A percentile compares a stretch with the other conserved stretches of the same genome.
phyloP scores from a whole-genome alignment of 495 filamentous ascomycete species.

The Margaritispora aquatica region DNA sequence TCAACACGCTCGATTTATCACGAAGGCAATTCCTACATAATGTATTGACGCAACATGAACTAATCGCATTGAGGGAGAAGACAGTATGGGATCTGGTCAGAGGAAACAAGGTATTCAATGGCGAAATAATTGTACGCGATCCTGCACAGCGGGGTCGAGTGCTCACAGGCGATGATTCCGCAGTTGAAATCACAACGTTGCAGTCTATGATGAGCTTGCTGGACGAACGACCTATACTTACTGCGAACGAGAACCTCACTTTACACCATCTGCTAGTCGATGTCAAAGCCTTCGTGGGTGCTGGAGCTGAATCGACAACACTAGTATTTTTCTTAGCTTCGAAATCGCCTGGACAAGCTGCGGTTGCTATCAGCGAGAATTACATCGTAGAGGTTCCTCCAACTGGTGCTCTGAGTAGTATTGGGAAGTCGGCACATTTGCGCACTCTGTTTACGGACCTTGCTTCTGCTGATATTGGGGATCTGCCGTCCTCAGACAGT shows the following conservation, averaged over 20 bases:
- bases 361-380: conserved; percentile 71
- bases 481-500: conserved; percentile 55
- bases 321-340: conserved; percentile 75
- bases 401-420: conserved; percentile 56
- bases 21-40: conserved; percentile 87
- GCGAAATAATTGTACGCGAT: conserved; percentile 90
- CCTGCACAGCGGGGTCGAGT: conserved; percentile 76
- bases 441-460: conserved; percentile 87
- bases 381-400: conserved; percentile 75
- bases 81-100: conserved; percentile 92
- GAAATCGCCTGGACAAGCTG: conserved; percentile 51
- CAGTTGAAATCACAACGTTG: conserved; percentile 81
- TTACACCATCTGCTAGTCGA: conserved; percentile 84
- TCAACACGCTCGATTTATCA: conserved; percentile 73
- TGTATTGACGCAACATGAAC: conserved; percentile 81
- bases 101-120: conserved; percentile 87
- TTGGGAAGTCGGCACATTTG: conserved; percentile 55
- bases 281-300: conserved; percentile 70
- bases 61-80: conserved; percentile 65
- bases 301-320: conserved; percentile 62
- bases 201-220: conserved; percentile 96
- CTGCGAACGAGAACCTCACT: conserved; percentile 57
- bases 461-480: conserved; percentile 74
- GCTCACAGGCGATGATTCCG: conserved; percentile 86
- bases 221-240: conserved; percentile 61